A percentile compares a stretch with the other conserved stretches of the same genome.
These are phyloP conservation scores for Verticillium isaacii DNA, from an alignment of 2,329 filamentous ascomycete species.

Conservation along the genomic window DNA sequence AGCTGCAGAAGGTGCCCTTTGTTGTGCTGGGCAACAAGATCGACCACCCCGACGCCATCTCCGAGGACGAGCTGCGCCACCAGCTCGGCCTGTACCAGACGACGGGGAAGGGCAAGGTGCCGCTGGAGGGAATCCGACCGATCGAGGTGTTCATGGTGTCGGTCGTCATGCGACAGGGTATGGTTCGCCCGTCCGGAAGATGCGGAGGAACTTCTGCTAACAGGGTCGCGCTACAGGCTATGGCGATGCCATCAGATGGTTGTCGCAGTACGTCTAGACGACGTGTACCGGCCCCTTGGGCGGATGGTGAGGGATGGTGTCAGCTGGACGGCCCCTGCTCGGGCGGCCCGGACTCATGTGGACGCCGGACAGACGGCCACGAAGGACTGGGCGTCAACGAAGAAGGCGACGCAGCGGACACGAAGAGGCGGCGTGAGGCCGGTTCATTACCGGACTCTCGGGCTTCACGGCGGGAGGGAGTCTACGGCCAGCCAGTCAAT, in stretches of 20 bases:
- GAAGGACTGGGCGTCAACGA: background rate
- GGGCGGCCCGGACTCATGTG: constrained; percentile 4
- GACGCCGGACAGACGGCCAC: constrained; percentile 3
- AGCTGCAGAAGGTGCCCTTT: constrained; percentile 92
- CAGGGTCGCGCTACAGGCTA: constrained; percentile 51
- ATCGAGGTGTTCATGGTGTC: constrained; percentile 99
- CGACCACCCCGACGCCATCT: constrained; percentile 92
- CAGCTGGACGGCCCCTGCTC: background rate
- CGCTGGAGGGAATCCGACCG: constrained; percentile 83
- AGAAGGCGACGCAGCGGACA: background rate
- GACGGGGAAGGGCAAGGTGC: constrained; percentile 92
- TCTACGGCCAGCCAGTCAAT: constrained; percentile 1
- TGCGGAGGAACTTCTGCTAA: constrained; percentile 7
- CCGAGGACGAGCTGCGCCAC: constrained; percentile 90
- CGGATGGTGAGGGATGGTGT: constrained; percentile 6
- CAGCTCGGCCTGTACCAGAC: constrained; percentile 94
- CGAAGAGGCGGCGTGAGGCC: background rate
- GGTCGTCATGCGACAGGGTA: constrained; percentile 93
- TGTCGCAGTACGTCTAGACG: constrained; percentile 82
- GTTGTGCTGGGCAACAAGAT: constrained; percentile 99
- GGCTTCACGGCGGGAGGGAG: background rate
- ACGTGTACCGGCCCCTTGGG: constrained; percentile 1
- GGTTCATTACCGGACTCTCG: background rate
- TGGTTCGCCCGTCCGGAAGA: constrained; percentile 20
- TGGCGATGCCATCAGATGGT: constrained; percentile 85